Base-by-base conservation (phyloP, 2,329 filamentous ascomycete species). In the Colletotrichum orbiculare region DNA sequence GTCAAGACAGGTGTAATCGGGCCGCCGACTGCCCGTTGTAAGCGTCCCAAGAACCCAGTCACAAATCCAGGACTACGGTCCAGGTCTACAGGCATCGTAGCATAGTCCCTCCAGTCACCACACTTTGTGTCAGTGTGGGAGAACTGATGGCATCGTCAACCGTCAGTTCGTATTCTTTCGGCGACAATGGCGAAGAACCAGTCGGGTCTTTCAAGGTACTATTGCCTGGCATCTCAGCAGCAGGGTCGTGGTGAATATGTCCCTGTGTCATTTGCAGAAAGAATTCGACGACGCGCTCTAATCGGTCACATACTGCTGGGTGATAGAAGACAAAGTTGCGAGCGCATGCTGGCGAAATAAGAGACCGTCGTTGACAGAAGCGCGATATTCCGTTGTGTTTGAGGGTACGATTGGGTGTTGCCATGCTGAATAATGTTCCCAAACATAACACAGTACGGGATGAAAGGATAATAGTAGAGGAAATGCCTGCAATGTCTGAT, bases 1-100 rank as follows among this genome's bases (percentile, higher is more conserved):
- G 3, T 47, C 45, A 47, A 47, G 17, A 47, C 15, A 49, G 37
- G 11, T 25, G 11, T 2, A 10, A 4, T 35, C 33, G 6, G 12
- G 25, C 6, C 8, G 17, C n/a, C 3, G 9, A 7, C 5, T 34
- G 35, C 8, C 13, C n/a, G 17, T 60, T 53, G 8, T 47, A 63
- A 4, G 60, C 13, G 10, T 63, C 54, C 54, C 60, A 63, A 11
- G 60, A 63, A 59, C 59, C 60, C 47, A 63, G 41, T 63, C 54
- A 37, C 25, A 2, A 25, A 25, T 25, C 1, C 25, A 4, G 25
- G 4, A 25, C 4, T 25, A 5, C 4, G 4, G 25, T 25, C 4
- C 50, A 58, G 2, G 54, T 52, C 3, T 17, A 12, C n/a, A 15
- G 6, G 10, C 8, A 42, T 42, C 39, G 13, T 11, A 2, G 2